Percentiles rank a stretch among this genome's conserved stretches.
phyloP scores from a whole-genome alignment of 2,329 filamentous ascomycete genomes.

The Verticillium nonalfalfae region DNA sequence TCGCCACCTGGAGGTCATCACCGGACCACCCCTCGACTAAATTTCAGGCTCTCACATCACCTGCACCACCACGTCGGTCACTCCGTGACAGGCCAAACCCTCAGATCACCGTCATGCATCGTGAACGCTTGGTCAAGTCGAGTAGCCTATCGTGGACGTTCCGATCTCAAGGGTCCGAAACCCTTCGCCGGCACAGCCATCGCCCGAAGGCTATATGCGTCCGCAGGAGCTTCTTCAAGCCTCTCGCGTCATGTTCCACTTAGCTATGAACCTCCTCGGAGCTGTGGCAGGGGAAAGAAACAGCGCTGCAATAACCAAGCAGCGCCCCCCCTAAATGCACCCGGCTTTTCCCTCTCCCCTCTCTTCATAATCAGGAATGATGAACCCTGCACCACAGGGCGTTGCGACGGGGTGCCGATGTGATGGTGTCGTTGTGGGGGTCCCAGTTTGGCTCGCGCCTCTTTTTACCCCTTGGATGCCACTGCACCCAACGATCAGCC shows the following conservation, averaged over 20 bases:
- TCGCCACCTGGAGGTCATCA: not conserved
- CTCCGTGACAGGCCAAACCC: not conserved
- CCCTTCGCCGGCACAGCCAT: not conserved
- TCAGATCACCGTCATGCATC: not conserved
- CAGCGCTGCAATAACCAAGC: not conserved
- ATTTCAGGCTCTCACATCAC: not conserved
- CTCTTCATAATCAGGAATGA: not conserved
- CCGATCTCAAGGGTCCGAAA: not conserved
- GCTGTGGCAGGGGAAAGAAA: not conserved
- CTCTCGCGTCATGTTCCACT: not conserved
- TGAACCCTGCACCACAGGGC: not conserved
- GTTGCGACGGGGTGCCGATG: not conserved
- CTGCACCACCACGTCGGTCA: not conserved
- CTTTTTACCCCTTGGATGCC: not conserved
- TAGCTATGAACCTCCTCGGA: not conserved
- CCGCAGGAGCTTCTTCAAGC: not conserved
- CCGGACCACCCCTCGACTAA: not conserved
- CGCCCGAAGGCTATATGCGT: not conserved
- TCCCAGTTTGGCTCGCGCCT: not conserved
- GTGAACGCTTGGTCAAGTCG: not conserved
- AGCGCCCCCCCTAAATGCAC: not conserved
- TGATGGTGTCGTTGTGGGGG: not conserved
- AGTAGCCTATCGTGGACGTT: not conserved
- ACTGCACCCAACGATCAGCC: not conserved
- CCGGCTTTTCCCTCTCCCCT: not conserved